A percentile compares a stretch with the other conserved stretches of the same genome.
Conservation (phyloP, 148 eudicot species). For the Fagopyrum homotropicum region DNA sequence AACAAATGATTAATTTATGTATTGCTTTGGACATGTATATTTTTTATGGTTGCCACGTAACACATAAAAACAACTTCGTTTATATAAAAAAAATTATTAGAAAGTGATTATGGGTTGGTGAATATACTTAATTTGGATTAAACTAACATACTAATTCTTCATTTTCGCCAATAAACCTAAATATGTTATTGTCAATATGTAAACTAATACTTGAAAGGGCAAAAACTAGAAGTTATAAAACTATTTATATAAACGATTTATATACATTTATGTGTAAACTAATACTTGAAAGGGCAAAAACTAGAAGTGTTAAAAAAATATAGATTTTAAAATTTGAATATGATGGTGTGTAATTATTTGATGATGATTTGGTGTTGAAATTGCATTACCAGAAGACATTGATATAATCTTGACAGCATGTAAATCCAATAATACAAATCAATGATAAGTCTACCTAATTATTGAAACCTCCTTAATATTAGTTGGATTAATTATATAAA, state of each 20-base stretch:
- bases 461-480: background rate
- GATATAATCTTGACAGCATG: conserved; percentile 11
- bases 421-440: conserved; percentile 5
- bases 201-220: too few species aligned
- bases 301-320: background rate
- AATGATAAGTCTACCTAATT: background rate
- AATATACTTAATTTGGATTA: too few species aligned
- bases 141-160: too few species aligned
- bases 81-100: too few species aligned
- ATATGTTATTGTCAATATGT: too few species aligned
- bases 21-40: background rate
- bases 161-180: too few species aligned
- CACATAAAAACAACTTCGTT: too few species aligned
- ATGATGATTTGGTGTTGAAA: conserved; percentile 8
- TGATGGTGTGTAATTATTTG: conserved; percentile 5
- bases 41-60: background rate
- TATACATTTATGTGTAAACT: background rate
- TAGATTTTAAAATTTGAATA: background rate
- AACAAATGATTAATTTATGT: background rate
- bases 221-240: too few species aligned
- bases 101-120: too few species aligned
- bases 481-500: background rate
- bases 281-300: too few species aligned
- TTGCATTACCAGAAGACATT: background rate
- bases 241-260: background rate